Percentiles rank a stretch among this genome's conserved stretches.
These are phyloP conservation scores for Coniferiporia sulphurascens DNA, from an alignment of 1,284 basidiomycete genomes.

Conservation along the genomic window DNA sequence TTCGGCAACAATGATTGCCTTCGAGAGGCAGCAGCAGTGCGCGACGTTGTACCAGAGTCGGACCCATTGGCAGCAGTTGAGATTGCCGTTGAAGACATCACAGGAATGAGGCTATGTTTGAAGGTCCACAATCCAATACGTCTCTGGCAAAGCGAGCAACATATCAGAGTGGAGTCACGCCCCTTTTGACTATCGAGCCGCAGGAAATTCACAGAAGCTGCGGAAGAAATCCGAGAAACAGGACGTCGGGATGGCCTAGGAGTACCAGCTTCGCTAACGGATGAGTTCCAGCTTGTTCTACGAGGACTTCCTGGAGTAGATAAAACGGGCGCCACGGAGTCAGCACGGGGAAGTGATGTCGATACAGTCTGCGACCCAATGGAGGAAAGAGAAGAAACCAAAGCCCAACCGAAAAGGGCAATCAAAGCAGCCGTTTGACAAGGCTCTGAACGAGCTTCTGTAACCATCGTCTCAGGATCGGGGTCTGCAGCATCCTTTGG, in stretches of 20 bases:
- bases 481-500: not conserved
- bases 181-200: conserved; percentile 21
- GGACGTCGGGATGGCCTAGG: conserved; percentile 14
- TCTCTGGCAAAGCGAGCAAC: conserved; percentile 67
- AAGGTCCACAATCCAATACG: conserved; percentile 76
- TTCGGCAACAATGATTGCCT: conserved; percentile 27
- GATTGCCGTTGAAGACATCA: not conserved
- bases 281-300: conserved; percentile 7
- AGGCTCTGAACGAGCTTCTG: conserved; percentile 26
- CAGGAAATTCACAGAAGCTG: not conserved
- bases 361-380: conserved; percentile 31
- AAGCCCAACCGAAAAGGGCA: conserved; percentile 67
- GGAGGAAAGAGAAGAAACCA: conserved; percentile 32
- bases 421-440: conserved; percentile 55
- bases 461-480: not conserved
- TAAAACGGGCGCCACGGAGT: conserved; percentile 34
- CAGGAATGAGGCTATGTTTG: conserved; percentile 15
- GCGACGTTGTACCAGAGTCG: not conserved
- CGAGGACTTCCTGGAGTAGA: conserved; percentile 3
- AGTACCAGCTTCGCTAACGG: conserved; percentile 1
- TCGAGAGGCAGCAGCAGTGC: conserved; percentile 9
- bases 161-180: conserved; percentile 48
- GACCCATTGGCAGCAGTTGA: not conserved
- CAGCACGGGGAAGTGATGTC: conserved; percentile 36
- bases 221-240: conserved; percentile 7